These are phyloP conservation scores for Mycena sanguinolenta DNA, from an alignment of 768 basidiomycete species.

Conservation along the genomic window DNA sequence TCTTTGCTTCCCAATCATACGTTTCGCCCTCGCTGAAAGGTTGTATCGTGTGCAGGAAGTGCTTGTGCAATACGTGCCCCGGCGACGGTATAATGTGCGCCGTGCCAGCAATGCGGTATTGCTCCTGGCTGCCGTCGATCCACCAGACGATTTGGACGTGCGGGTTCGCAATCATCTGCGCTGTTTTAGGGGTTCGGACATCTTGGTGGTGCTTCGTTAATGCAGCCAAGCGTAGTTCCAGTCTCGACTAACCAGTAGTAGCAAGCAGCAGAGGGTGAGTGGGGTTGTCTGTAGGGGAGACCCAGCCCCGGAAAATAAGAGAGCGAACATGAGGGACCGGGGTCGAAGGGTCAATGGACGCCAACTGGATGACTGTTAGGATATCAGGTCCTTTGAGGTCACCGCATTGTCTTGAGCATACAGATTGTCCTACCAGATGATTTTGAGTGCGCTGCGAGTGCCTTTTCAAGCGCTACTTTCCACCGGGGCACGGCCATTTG, in stretches of 20 bases:
- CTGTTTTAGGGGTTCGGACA: slow-evolving; percentile 76
- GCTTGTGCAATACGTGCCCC: slow-evolving; percentile 49
- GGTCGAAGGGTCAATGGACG: slow-evolving; percentile 61
- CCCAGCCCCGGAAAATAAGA: slow-evolving; percentile 70
- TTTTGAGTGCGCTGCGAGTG: slow-evolving; percentile 55
- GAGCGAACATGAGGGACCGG: slow-evolving; percentile 73
- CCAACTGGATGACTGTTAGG: slow-evolving; percentile 69
- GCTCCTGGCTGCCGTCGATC: slow-evolving; percentile 74
- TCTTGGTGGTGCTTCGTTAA: slow-evolving; percentile 50
- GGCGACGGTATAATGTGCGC: slow-evolving; percentile 70
- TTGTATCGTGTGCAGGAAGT: slow-evolving; percentile 47
- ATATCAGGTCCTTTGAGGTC: background rate
- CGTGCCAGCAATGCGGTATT: slow-evolving; percentile 77
- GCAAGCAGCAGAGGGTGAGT: slow-evolving; percentile 72
- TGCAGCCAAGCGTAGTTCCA: background rate
- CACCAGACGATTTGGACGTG: slow-evolving; percentile 81
- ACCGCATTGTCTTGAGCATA: slow-evolving; percentile 34
- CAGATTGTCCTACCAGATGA: slow-evolving; percentile 53
- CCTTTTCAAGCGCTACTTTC: slow-evolving; percentile 60
- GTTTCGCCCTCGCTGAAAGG: slow-evolving; percentile 51
- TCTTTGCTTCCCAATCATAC: slow-evolving; percentile 78
- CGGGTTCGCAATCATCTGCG: slow-evolving; percentile 63
- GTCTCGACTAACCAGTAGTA: slow-evolving; percentile 56
- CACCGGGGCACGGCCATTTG: slow-evolving; percentile 54
- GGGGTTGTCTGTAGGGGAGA: slow-evolving; percentile 58